Base-by-base conservation (phyloP, 345 rosid genomes). In the Diplotaxis tenuifolia region DNA sequence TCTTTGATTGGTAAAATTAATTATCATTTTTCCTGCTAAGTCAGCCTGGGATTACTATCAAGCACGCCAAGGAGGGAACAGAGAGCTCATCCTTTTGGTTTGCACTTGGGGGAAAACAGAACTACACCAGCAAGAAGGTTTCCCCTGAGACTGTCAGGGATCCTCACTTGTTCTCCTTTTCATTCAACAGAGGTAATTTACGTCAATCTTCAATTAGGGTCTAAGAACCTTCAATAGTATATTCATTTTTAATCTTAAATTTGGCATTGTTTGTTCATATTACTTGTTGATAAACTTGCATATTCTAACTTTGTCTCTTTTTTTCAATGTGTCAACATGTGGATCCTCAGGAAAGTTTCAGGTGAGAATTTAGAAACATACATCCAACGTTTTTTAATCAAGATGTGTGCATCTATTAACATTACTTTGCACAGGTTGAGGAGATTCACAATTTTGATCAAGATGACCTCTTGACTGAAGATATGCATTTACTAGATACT, bases 31-130 rank as follows among this genome's bases (percentile, higher is more conserved):
- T 74, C 65, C 36, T 76, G 27, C 73, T 36, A 67, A 70, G 83
- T 79, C 87, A 96, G 99, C 96, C 97, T 32, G 99, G 97, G 73
- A 84, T 75, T 72, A 60, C 87, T 82, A 32, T 95, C 74, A 95
- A 95, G 82, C 96, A 89, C 80, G 88, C 92, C 40, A 95, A 92
- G 77, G 99, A 96, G 82, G 99, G 99, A 67, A 90, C 97, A 15
- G 99, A 92, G 84, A 96, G 88, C 83, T 90, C 97, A 21, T 72
- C 96, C 67, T 96, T 96, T 81, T 96, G 99, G 99, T 84, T 73
- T 84, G 87, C 98, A 67, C 92, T 96, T 75, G 99, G 99, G 74
- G 99, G 98, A 38, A 96, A 96, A 83, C 98, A 96, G 83, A 84
- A 81, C 78, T 89, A 87, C 86, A 85, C 83, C 70, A 86, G 91